Conservation (phyloP, 345 rosid genomes). For the Rhizophora mangle region DNA sequence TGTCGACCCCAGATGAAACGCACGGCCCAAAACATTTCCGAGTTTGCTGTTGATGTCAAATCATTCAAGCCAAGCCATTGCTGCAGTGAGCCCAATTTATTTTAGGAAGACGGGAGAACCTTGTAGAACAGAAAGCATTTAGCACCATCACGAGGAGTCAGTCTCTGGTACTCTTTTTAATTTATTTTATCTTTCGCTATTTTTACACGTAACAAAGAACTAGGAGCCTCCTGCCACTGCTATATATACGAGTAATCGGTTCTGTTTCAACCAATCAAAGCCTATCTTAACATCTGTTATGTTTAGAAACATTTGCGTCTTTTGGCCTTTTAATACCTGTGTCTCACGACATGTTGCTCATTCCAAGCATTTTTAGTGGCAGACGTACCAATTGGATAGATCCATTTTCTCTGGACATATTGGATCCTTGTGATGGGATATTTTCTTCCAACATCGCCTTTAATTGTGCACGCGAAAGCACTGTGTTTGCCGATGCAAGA, state of each 20-base stretch:
- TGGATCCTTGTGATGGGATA: constrained; percentile 17
- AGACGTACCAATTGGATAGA: constrained; percentile 18
- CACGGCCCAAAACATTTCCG: no score
- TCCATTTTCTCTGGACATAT: constrained; percentile 18
- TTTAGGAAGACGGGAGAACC: background rate
- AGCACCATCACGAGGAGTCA: background rate
- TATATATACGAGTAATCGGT: background rate
- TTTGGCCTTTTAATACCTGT: background rate
- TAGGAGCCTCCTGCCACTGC: background rate
- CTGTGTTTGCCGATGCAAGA: constrained; percentile 15
- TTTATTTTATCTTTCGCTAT: background rate
- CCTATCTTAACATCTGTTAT: no score
- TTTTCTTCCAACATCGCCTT: background rate
- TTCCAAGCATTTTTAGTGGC: constrained; percentile 23
- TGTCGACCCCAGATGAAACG: no score
- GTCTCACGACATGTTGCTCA: constrained; percentile 10
- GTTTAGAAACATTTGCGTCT: background rate
- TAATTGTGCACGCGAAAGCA: background rate
- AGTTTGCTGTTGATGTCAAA: no score
- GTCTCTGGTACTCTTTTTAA: background rate
- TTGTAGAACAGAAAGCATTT: background rate
- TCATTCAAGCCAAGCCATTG: no score
- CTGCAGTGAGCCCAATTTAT: no score
- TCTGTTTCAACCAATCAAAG: background rate
- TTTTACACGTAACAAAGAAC: background rate